Percentiles rank a stretch among this genome's conserved stretches.
These are phyloP conservation scores for Asterochloris sp. DNA, from an alignment of 139 green algal species.

Conservation along the genomic window DNA sequence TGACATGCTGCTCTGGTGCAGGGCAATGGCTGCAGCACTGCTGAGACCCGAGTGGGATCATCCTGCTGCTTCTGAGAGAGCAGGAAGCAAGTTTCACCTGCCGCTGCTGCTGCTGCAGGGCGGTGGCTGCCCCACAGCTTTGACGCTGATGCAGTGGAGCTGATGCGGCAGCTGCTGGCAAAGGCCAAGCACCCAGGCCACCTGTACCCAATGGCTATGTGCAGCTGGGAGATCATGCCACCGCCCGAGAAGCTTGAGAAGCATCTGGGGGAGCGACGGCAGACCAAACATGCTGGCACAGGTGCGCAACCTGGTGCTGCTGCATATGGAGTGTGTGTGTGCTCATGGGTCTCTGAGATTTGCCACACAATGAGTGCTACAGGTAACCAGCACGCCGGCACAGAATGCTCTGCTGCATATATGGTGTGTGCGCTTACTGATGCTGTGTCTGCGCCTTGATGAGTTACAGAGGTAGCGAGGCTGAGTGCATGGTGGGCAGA, in stretches of 20 bases:
- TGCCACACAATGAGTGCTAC: neutral
- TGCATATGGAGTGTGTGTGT: neutral
- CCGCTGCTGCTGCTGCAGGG: conserved; percentile 18
- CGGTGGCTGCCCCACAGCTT: conserved; percentile 72
- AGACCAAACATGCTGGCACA: conserved; percentile 61
- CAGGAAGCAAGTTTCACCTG: neutral
- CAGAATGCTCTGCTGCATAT: neutral
- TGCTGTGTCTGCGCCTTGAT: neutral
- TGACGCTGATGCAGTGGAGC: conserved; percentile 84
- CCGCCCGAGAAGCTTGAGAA: conserved; percentile 81
- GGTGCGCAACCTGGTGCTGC: neutral
- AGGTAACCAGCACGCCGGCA: neutral
- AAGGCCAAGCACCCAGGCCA: conserved; percentile 71
- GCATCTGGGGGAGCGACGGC: conserved; percentile 72
- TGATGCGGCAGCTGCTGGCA: conserved; percentile 83
- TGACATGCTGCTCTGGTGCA: too few relatives aligned
- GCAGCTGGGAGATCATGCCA: conserved; percentile 89
- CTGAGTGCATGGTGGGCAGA: neutral
- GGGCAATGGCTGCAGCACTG: too few relatives aligned
- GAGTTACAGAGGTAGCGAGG: neutral
- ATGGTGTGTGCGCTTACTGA: neutral
- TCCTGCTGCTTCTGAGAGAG: too few relatives aligned
- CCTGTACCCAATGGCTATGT: conserved; percentile 94
- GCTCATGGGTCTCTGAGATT: neutral
- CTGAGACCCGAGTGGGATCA: too few relatives aligned